These are phyloP conservation scores for Eucalyptus polyanthemos DNA, from an alignment of 345 rosid species.

Conservation along the genomic window DNA sequence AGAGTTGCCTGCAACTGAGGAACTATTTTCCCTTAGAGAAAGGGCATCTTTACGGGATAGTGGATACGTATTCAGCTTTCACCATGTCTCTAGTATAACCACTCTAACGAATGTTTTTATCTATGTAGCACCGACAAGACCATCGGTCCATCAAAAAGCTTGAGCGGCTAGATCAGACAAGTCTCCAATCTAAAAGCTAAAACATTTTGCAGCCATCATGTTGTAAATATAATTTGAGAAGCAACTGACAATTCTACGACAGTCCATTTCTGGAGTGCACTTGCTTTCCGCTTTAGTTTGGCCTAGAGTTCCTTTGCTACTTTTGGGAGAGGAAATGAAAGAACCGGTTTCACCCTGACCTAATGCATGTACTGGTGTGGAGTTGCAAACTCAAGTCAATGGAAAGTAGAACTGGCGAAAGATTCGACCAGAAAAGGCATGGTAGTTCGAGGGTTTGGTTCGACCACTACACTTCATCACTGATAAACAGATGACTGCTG, in stretches of 20 bases:
- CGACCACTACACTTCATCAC: background rate
- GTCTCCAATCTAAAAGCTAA: background rate
- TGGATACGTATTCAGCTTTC: background rate
- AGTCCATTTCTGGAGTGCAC: background rate
- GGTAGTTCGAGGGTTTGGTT: background rate
- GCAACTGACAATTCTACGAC: background rate
- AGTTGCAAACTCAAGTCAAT: background rate
- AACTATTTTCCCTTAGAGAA: background rate
- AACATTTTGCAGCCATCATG: background rate
- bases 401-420: background rate
- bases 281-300: background rate
- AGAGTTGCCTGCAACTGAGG: too few species aligned
- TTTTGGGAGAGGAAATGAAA: background rate
- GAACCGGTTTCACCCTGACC: background rate
- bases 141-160: background rate
- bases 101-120: background rate
- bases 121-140: fast-evolving
- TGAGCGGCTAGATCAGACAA: background rate
- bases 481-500: background rate
- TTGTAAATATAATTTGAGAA: background rate
- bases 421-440: background rate
- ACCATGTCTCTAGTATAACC: background rate
- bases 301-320: background rate
- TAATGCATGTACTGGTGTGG: background rate
- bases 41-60: background rate